Base-by-base conservation (phyloP, 2,329 filamentous ascomycete genomes). In the Xylariaceae sp. region DNA sequence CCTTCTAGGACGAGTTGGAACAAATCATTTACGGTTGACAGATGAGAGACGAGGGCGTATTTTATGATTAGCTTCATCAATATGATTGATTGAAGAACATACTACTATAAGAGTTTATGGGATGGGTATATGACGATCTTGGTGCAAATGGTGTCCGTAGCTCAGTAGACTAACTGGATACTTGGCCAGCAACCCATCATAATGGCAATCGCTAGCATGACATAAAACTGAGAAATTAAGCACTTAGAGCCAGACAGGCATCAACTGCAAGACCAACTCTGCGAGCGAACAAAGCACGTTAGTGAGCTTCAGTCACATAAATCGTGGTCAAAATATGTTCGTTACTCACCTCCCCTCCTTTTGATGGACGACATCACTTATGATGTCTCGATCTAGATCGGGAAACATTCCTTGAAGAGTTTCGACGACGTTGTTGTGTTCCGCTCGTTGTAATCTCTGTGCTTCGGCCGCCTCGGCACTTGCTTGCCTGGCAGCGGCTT, bases 391-490 rank as follows among this genome's bases (percentile, higher is more conserved):
- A 69, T 99, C 94, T 46, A 99, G 76, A 66, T 95, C 91, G 1
- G 94, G 94, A 69, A 99, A 99, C 94, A 99, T 99, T 62, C 90
- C 88, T 44, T 90, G 86, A 51, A 99, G 74, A 34, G 94, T 97
- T 72, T 97, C 94, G 2, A 97, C 93, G 7, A 99, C 86, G 62
- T 91, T 93, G 48, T 83, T 79, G 71, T 97, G 92, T 75, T 99
- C 94, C 50, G 87, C 86, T 34, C 85, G 79, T 60, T 94, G 86
- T 54, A 97, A 83, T 14, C 88, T 79, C 59, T 91, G 83, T 7
- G 93, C 93, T 69, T 99, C 89, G 10, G 93, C 93, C 6, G 83
- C 83, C 70, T 97, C 93, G 1, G 89, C 91, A 60, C 89, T 95
- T 1, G 93, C 93, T 71, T 97, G 93, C 46, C 90, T 80, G 2